These are phyloP conservation scores for Saccharomycopsis sp. DNA, from an alignment of 805 yeast species.

Conservation along the genomic window DNA sequence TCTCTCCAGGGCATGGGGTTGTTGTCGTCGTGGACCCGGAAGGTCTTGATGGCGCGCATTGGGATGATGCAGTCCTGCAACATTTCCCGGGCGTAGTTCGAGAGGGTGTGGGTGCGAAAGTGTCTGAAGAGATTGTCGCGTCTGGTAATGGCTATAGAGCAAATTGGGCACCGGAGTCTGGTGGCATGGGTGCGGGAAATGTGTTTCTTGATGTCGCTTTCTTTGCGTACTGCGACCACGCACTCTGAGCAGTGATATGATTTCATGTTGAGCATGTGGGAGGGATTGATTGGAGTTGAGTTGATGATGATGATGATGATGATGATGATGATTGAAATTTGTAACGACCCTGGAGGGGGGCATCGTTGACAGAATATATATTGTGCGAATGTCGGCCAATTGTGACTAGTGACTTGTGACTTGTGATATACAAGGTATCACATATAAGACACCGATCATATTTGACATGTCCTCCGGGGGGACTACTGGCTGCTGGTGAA, in stretches of 20 bases:
- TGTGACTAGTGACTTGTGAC: no score
- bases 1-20: no score
- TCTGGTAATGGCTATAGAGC: background rate
- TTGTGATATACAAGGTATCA: no score
- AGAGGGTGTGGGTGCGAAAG: background rate
- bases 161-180: background rate
- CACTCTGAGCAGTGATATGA: background rate
- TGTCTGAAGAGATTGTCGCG: background rate
- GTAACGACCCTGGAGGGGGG: background rate
- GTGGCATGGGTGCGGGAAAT: background rate
- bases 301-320: background rate
- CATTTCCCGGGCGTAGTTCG: background rate
- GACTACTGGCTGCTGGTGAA: no score
- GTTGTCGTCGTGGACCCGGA: no score
- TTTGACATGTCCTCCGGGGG: no score
- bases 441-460: no score
- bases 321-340: background rate
- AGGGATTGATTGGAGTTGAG: no score
- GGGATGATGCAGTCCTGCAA: no score
- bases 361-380: background rate
- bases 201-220: conserved; percentile 1
- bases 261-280: background rate
- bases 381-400: no score
- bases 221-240: background rate
- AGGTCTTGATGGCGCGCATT: no score